phyloP scores from a whole-genome alignment of 768 basidiomycete genomes.

The Lactarius quietus region DNA sequence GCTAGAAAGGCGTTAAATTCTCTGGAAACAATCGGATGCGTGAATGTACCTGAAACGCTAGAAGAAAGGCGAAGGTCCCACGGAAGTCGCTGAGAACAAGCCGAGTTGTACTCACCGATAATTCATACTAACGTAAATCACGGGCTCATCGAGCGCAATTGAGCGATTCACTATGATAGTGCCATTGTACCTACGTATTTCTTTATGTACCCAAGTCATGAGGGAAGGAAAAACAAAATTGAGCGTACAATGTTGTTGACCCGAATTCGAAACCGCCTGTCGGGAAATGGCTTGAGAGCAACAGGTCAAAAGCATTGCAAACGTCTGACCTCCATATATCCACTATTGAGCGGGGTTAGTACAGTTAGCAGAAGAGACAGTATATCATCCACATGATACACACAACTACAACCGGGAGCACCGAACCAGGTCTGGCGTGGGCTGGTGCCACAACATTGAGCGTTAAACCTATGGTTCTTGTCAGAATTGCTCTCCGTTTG shows the following conservation, averaged over 20 bases:
- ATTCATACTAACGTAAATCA: conserved; percentile 30
- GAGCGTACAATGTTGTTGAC: background rate
- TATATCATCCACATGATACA: background rate
- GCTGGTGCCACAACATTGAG: conserved; percentile 28
- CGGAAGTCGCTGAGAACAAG: background rate
- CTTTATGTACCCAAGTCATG: background rate
- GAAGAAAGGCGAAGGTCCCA: background rate
- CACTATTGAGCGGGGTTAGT: conserved; percentile 13
- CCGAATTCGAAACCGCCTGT: conserved; percentile 2
- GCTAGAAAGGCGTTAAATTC: conserved; percentile 28
- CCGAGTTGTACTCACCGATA: conserved; percentile 25
- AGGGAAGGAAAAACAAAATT: too few species aligned
- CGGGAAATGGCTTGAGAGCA: background rate
- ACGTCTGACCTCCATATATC: conserved; percentile 27
- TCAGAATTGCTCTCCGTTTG: background rate
- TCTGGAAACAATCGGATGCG: background rate
- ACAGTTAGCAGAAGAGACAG: background rate
- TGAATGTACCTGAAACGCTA: conserved; percentile 14
- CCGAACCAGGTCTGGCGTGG: background rate
- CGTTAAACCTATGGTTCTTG: conserved; percentile 20
- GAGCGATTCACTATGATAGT: conserved; percentile 26
- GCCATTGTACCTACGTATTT: conserved; percentile 3
- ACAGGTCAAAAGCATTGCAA: background rate
- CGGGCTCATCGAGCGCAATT: conserved; percentile 25
- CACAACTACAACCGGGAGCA: conserved; percentile 29